Evolutionary conservation across 768 basidiomycete genomes (phyloP), one percentile per base, ranked within the genome.

Genomic region (Rhodotorula babjevae): DNA sequence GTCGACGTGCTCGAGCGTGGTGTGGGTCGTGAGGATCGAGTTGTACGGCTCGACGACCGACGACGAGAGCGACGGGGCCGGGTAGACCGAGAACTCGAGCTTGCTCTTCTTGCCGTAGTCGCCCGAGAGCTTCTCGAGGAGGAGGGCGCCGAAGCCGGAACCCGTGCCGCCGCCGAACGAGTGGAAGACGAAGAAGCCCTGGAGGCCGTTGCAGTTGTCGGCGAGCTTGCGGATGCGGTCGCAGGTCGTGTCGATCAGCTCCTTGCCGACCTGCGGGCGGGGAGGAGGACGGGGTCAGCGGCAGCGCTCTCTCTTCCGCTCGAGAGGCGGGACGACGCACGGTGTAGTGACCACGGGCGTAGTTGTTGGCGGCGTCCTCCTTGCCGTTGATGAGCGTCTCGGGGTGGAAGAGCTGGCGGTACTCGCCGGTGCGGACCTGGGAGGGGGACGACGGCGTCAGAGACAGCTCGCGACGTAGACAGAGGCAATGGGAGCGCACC

Each of bases 161-260:
- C 96, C 96, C 81, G 96, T 98, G 82, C 96, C 96, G 81, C 96
- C 96, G 81, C 96, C 96, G 81, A 99, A 98, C 29, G 96, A 98
- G 85, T 98, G 96, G 88, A 98, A 98, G 80, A 98, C 92, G 81
- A 98, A 98, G 88, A 99, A 99, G 79, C 96, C 96, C 84, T 99
- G 96, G 58, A 99, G 88, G 81, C 96, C 96, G 62, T 88, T 87
- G 84, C 95, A 98, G 84, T 96, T 96, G 84, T 99, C 96, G 63
- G 94, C 92, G 74, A 99, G 88, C 77, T 92, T 90, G 81, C 96
- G 91, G 77, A 98, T 85, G 83, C 92, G 94, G 84, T 99, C 96
- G 88, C 97, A 91, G 67, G 96, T 94, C 58, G 86, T 86, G 84
- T 99, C 96, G 73, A 99, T 93, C 80, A 93, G 88, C 82, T 98